phyloP scores from a whole-genome alignment of 2,329 filamentous ascomycete genomes.

The Paraphoma chrysanthemicola region DNA sequence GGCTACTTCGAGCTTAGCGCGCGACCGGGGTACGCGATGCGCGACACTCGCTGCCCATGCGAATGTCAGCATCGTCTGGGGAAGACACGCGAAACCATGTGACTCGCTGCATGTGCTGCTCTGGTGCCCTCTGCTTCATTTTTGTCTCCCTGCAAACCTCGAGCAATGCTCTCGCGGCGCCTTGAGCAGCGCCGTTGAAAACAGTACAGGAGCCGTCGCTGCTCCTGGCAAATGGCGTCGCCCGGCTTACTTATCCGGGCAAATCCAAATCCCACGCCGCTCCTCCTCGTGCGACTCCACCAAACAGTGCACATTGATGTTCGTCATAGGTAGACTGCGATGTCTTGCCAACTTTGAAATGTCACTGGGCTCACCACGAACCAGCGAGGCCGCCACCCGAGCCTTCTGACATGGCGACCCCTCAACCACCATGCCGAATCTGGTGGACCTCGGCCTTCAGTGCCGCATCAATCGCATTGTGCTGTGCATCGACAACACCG shows the following conservation, averaged over 20 bases:
- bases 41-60: neutral
- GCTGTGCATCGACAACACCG: slow-evolving; percentile 5
- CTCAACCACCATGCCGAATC: slow-evolving; percentile 17
- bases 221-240: neutral
- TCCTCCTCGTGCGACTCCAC: neutral
- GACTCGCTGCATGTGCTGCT: neutral
- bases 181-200: neutral
- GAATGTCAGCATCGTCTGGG: neutral
- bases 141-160: neutral
- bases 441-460: slow-evolving; percentile 19
- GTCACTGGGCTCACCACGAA: too few relatives aligned
- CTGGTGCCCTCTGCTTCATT: neutral
- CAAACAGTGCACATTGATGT: neutral
- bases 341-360: neutral
- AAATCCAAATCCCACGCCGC: neutral
- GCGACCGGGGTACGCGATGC: slow-evolving; percentile 1
- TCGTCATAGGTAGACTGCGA: neutral
- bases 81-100: slow-evolving; percentile 12
- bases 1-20: neutral
- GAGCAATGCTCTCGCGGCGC: neutral
- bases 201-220: neutral
- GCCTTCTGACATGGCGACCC: slow-evolving; percentile 10
- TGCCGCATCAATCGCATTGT: neutral
- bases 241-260: neutral
- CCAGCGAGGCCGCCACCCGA: too few relatives aligned